Percentiles rank a stretch among this genome's conserved stretches.
Conservation (phyloP, 1,284 basidiomycete species). For the Cutaneotrichosporon sp. region DNA sequence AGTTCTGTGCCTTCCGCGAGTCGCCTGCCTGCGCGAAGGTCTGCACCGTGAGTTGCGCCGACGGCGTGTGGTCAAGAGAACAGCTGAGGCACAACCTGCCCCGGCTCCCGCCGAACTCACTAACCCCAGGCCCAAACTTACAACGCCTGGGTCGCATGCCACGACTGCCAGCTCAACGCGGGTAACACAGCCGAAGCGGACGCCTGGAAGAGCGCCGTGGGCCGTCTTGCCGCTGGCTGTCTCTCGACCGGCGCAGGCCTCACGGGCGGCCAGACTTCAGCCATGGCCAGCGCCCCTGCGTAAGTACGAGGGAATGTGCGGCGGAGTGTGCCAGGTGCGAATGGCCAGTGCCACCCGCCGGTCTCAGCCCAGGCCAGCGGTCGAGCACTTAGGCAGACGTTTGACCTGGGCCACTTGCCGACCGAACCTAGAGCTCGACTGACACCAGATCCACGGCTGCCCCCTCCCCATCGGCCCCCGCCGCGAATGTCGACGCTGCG, state of each 20-base stretch:
- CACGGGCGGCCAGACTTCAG: neutral
- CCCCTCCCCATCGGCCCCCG: no score
- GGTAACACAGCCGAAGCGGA: neutral
- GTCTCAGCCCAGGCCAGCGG: no score
- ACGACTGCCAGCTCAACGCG: neutral
- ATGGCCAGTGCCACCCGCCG: no score
- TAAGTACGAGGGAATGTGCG: no score
- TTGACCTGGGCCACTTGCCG: no score
- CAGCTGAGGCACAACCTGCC: neutral
- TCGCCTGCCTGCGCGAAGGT: neutral
- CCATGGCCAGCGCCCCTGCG: neutral
- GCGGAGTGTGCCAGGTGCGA: no score
- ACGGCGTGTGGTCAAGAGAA: neutral
- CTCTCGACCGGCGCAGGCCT: neutral
- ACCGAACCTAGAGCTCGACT: no score
- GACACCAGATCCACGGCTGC: no score
- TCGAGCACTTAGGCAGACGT: no score
- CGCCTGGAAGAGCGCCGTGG: neutral
- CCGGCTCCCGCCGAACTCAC: no score
- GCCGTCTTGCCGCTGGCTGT: neutral
- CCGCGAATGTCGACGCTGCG: no score
- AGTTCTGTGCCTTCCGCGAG: constrained; percentile 1
- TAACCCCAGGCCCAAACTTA: neutral
- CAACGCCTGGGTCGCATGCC: neutral
- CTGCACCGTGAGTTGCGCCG: neutral